Percentiles rank a stretch among this genome's conserved stretches.
These are phyloP conservation scores for Pythium grandisporangium DNA, from an alignment of 352 stramenopile genomes.

Conservation along the genomic window DNA sequence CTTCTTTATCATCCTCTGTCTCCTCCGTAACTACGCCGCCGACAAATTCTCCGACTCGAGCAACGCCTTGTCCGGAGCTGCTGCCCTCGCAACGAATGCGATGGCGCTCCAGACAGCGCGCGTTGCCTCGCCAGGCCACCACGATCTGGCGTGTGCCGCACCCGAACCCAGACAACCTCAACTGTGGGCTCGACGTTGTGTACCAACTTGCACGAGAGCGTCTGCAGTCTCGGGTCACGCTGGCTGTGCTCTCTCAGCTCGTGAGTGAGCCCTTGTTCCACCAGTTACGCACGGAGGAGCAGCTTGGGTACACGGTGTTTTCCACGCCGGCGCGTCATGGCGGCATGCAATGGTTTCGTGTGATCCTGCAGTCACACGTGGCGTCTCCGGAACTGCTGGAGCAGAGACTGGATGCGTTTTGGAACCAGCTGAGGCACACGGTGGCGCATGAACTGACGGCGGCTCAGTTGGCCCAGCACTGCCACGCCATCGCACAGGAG, in stretches of 20 bases:
- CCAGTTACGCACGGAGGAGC: slow-evolving; percentile 51
- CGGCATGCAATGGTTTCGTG: slow-evolving; percentile 49
- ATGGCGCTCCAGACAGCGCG: slow-evolving; percentile 18
- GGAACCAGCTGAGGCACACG: slow-evolving; percentile 20
- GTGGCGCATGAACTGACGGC: slow-evolving; percentile 20
- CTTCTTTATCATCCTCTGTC: too few relatives aligned
- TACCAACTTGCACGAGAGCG: slow-evolving; percentile 44
- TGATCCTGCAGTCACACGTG: slow-evolving; percentile 76
- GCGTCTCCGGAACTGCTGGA: slow-evolving; percentile 53
- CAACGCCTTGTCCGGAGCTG: slow-evolving; percentile 11
- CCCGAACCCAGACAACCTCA: slow-evolving; percentile 44
- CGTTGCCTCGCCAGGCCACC: slow-evolving; percentile 14
- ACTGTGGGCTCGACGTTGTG: slow-evolving; percentile 37
- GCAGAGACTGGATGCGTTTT: slow-evolving; percentile 60
- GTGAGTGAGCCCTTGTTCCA: slow-evolving; percentile 54
- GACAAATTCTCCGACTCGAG: too few relatives aligned
- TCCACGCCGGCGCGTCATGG: slow-evolving; percentile 30
- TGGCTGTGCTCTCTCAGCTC: slow-evolving; percentile 50
- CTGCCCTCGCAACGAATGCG: slow-evolving; percentile 16
- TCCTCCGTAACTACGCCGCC: too few relatives aligned
- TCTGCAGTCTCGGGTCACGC: slow-evolving; percentile 20
- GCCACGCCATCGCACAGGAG: slow-evolving; percentile 49
- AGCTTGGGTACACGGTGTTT: slow-evolving; percentile 67
- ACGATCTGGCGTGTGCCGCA: slow-evolving; percentile 19
- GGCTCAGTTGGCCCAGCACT: slow-evolving; percentile 34